Evolutionary conservation across 345 rosid species (phyloP).

Genomic region (Durio zibethinus): DNA sequence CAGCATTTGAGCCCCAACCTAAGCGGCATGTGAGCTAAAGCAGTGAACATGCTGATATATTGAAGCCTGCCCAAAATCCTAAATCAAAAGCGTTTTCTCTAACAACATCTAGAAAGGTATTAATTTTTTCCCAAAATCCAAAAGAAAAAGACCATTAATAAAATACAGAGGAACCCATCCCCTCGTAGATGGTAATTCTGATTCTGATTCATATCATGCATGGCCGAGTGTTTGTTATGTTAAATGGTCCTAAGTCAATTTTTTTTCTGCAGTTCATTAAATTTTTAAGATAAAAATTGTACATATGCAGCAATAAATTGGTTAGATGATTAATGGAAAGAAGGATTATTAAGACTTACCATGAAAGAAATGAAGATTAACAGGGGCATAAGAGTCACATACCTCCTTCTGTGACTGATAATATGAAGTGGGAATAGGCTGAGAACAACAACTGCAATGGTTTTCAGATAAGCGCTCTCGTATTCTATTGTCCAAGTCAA

Average conservation of each 20-base stretch:
- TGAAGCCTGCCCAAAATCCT: neutral
- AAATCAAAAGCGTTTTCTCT: neutral
- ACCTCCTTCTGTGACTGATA: conserved; percentile 96
- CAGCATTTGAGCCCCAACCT: neutral
- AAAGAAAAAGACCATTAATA: neutral
- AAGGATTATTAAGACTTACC: neutral
- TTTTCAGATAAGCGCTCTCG: conserved; percentile 84
- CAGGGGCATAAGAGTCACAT: neutral
- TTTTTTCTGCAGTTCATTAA: neutral
- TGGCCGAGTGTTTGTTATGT: neutral
- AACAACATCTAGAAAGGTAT: neutral
- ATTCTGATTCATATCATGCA: neutral
- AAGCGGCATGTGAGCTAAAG: neutral
- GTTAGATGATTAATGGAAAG: neutral
- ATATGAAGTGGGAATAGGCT: conserved; percentile 54
- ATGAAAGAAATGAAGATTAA: neutral
- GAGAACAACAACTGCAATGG: conserved; percentile 71
- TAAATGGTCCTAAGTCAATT: neutral
- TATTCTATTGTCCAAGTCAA: conserved; percentile 86
- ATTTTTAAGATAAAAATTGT: neutral
- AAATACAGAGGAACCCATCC: neutral
- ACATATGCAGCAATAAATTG: neutral
- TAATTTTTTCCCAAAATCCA: neutral
- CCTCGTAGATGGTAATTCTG: neutral
- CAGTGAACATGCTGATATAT: neutral